Conservation (phyloP, 495 filamentous ascomycete genomes). For the Cercophora scortea region DNA sequence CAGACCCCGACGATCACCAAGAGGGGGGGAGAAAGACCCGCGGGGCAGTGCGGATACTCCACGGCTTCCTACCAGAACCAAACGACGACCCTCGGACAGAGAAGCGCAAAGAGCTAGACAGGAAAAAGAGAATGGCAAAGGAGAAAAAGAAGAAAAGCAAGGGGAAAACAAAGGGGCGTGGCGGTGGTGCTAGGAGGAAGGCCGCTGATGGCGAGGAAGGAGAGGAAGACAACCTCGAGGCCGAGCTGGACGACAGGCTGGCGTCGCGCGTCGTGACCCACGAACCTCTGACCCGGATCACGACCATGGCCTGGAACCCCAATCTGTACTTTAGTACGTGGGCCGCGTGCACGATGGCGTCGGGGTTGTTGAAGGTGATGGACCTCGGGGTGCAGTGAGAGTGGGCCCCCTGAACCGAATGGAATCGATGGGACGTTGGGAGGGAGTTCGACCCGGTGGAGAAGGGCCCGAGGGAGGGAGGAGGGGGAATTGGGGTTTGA, state of each 20-base stretch:
- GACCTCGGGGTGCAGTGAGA: constrained; percentile 32
- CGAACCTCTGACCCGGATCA: constrained; percentile 37
- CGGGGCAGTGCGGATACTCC: constrained; percentile 32
- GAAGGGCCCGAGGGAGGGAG: background rate
- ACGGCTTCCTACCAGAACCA: constrained; percentile 40
- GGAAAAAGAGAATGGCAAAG: constrained; percentile 39
- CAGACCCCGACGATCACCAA: background rate
- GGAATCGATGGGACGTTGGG: background rate
- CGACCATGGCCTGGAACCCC: constrained; percentile 39
- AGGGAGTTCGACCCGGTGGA: background rate
- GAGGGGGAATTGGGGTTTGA: too few relatives aligned
- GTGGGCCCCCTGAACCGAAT: background rate
- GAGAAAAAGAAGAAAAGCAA: constrained; percentile 51
- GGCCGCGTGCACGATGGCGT: constrained; percentile 45
- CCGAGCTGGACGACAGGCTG: constrained; percentile 20
- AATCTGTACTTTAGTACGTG: constrained; percentile 41
- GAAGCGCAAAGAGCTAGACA: constrained; percentile 57
- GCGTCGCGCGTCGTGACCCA: constrained; percentile 32
- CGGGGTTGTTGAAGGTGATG: constrained; percentile 38
- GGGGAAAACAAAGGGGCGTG: constrained; percentile 39
- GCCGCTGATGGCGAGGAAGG: constrained; percentile 12
- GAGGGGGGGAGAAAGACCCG: background rate
- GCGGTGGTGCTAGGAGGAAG: constrained; percentile 23
- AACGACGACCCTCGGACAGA: constrained; percentile 60
- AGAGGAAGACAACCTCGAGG: constrained; percentile 16